Conservation (phyloP, 2,329 filamentous ascomycete species). For the Cytospora mali region DNA sequence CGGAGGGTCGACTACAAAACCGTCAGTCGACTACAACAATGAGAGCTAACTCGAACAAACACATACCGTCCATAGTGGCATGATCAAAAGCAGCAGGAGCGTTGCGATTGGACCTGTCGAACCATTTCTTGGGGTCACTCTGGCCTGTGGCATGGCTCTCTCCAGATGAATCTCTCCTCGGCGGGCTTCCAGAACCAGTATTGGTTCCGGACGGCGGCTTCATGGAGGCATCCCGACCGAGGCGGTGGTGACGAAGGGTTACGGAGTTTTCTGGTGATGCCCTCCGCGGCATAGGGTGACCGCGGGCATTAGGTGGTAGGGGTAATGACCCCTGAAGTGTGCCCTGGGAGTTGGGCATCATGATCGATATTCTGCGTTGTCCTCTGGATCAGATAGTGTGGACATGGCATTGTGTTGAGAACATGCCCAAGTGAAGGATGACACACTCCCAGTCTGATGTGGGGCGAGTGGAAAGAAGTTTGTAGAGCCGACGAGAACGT, state of each 20-base stretch:
- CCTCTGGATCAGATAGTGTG: not conserved
- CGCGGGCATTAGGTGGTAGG: slow-evolving; percentile 31
- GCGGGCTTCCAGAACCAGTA: slow-evolving; percentile 29
- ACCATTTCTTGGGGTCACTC: slow-evolving; percentile 58
- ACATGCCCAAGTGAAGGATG: slow-evolving; percentile 8
- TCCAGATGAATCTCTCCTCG: slow-evolving; percentile 48
- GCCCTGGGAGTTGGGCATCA: slow-evolving; percentile 37
- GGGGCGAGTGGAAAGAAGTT: not conserved
- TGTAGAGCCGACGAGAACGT: not conserved
- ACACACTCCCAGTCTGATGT: not conserved
- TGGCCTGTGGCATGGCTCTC: slow-evolving; percentile 52
- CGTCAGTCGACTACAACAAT: not conserved
- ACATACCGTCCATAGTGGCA: slow-evolving; percentile 51
- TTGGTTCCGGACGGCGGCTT: slow-evolving; percentile 27
- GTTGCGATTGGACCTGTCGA: slow-evolving; percentile 56
- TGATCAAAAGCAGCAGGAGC: slow-evolving; percentile 46
- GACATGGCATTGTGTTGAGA: slow-evolving; percentile 28
- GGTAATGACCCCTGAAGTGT: slow-evolving; percentile 33
- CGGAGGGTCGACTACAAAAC: slow-evolving; percentile 51
- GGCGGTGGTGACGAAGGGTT: slow-evolving; percentile 50
- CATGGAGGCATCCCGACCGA: slow-evolving; percentile 46
- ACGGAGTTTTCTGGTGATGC: slow-evolving; percentile 49
- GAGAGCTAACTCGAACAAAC: too few species aligned
- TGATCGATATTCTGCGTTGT: slow-evolving; percentile 16
- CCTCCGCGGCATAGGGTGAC: slow-evolving; percentile 49